These are phyloP conservation scores for Pestalotiopsis sp. DNA, from an alignment of 2,329 filamentous ascomycete species.

Conservation along the genomic window DNA sequence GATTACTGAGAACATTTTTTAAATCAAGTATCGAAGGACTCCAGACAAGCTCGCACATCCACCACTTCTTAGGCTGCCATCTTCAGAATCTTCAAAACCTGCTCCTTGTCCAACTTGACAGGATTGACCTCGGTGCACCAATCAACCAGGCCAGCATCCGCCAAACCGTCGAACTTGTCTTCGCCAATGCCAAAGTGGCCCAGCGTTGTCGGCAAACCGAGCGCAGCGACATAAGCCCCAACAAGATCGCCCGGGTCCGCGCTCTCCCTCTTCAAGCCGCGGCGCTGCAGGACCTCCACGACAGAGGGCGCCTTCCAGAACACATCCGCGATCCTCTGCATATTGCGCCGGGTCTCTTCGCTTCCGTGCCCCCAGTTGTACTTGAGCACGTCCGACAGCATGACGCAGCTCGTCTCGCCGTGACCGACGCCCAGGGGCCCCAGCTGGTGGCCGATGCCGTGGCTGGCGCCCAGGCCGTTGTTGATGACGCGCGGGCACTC, in stretches of 20 bases:
- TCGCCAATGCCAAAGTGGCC: slow-evolving; percentile 21
- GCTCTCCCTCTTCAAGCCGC: slow-evolving; percentile 10
- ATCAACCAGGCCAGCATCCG: slow-evolving; percentile 20
- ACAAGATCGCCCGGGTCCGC: slow-evolving; percentile 18
- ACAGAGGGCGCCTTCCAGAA: slow-evolving; percentile 9
- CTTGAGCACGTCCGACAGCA: slow-evolving; percentile 23
- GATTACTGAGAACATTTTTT: too few relatives aligned
- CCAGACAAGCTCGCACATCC: background rate
- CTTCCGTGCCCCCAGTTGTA: slow-evolving; percentile 19
- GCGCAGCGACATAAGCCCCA: slow-evolving; percentile 17
- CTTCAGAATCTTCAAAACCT: slow-evolving; percentile 23
- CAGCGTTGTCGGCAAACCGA: slow-evolving; percentile 21
- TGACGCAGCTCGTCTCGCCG: slow-evolving; percentile 25
- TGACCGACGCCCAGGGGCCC: slow-evolving; percentile 24
- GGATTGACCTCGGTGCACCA: slow-evolving; percentile 19
- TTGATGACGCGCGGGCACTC: slow-evolving; percentile 6
- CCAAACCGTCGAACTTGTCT: slow-evolving; percentile 21
- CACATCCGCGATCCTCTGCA: slow-evolving; percentile 14
- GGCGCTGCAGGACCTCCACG: slow-evolving; percentile 16
- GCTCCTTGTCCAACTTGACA: slow-evolving; percentile 21
- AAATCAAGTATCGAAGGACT: too few relatives aligned
- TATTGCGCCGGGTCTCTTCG: slow-evolving; percentile 12
- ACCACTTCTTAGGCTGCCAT: slow-evolving; percentile 13
- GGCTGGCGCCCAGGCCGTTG: slow-evolving; percentile 21
- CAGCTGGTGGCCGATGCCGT: slow-evolving; percentile 27